Evolutionary conservation across 2,329 filamentous ascomycete genomes (phyloP).

Genomic region (Pseudocercospora fuligena): DNA sequence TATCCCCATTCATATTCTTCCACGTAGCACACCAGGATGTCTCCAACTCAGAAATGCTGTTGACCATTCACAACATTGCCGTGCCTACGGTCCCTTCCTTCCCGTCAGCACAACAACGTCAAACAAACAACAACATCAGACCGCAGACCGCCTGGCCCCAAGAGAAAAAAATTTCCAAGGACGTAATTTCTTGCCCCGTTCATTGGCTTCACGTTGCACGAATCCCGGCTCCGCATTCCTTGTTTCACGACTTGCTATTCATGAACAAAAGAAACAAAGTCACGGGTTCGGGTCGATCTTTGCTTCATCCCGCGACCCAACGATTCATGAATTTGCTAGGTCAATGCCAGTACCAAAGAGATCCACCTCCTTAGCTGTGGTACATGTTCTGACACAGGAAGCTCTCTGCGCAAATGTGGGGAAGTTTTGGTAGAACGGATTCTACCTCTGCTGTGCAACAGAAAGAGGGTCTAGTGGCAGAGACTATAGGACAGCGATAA

Average conservation of each 20-base stretch:
- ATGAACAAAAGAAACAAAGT: background rate
- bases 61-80: slow-evolving; percentile 2
- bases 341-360: background rate
- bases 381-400: background rate
- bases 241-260: background rate
- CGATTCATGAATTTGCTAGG: background rate
- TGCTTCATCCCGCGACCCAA: background rate
- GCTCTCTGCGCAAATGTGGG: background rate
- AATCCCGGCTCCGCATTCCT: background rate
- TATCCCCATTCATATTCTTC: background rate
- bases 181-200: background rate
- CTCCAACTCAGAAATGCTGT: background rate
- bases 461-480: background rate
- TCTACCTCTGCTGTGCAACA: too few relatives aligned
- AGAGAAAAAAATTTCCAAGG: background rate
- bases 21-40: slow-evolving; percentile 2
- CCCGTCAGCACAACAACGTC: background rate
- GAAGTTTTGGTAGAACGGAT: background rate
- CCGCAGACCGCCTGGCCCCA: background rate
- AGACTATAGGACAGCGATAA: too few relatives aligned
- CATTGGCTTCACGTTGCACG: background rate
- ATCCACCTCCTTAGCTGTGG: background rate
- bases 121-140: slow-evolving; percentile 2
- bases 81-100: background rate
- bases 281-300: background rate